Percentiles rank a stretch among this genome's conserved stretches.
Evolutionary conservation across 164 flowering plant genomes (phyloP).

Genomic region (Piper longum): DNA sequence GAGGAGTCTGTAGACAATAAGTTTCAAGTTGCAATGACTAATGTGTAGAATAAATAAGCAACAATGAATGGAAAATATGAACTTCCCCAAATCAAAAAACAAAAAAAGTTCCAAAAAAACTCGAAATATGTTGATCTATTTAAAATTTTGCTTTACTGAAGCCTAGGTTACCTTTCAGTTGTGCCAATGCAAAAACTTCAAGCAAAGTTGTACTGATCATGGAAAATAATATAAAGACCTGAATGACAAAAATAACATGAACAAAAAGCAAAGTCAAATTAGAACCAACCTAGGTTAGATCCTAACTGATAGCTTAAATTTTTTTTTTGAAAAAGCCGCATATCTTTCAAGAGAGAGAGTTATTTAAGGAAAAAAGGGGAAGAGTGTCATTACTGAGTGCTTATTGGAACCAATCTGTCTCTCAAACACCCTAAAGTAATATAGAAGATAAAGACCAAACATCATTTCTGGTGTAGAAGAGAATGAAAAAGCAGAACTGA

Average conservation of each 20-base stretch:
- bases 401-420: constrained; percentile 95
- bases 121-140: no score
- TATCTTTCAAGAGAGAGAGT: no score
- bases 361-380: neutral
- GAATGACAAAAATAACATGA: constrained; percentile 11
- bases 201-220: constrained; percentile 34
- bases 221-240: constrained; percentile 80
- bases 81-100: no score
- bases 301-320: no score
- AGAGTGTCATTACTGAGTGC: constrained; percentile 48
- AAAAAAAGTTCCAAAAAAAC: no score
- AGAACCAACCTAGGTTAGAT: neutral
- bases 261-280: neutral
- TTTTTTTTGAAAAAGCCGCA: no score
- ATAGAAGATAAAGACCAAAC: constrained; percentile 77
- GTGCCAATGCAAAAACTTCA: constrained; percentile 35
- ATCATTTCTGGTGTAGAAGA: constrained; percentile 84
- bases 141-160: neutral
- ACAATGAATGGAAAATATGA: no score
- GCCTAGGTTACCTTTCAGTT: constrained; percentile 44
- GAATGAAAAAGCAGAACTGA: constrained; percentile 57
- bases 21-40: neutral
- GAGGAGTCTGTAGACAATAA: constrained; percentile 6
- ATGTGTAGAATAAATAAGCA: neutral
- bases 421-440: constrained; percentile 95